These are phyloP conservation scores for Verticillium nonalfalfae DNA, from an alignment of 2,329 filamentous ascomycete species.

Conservation along the genomic window DNA sequence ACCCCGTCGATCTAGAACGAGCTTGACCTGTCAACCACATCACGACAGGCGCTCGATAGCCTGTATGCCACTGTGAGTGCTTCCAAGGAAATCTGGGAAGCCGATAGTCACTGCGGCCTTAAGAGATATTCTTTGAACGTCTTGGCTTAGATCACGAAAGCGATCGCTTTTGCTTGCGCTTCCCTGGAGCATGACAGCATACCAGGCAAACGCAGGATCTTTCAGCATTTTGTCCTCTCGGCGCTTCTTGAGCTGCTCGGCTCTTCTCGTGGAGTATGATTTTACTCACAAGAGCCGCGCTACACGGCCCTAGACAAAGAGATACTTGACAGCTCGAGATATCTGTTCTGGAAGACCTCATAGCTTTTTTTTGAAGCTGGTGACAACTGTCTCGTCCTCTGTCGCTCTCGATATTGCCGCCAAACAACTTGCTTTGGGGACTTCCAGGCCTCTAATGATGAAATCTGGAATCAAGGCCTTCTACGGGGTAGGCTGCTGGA, in stretches of 20 bases:
- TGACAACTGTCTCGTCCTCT: not conserved
- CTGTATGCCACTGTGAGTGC: not conserved
- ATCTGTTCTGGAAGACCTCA: not conserved
- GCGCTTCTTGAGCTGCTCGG: not conserved
- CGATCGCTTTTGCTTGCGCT: not conserved
- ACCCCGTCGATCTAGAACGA: not conserved
- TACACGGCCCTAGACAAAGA: not conserved
- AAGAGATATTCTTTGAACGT: not conserved
- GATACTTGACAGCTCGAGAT: not conserved
- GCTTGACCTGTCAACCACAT: not conserved
- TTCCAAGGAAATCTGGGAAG: not conserved
- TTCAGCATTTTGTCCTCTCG: not conserved
- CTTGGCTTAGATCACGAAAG: not conserved
- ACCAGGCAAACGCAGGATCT: not conserved
- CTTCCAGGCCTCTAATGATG: not conserved
- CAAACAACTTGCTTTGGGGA: not conserved
- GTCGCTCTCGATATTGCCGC: not conserved
- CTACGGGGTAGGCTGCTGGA: not conserved
- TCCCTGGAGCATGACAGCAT: not conserved
- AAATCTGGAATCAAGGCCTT: not conserved
- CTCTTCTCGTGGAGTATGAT: not conserved
- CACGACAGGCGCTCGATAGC: not conserved
- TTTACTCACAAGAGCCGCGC: not conserved
- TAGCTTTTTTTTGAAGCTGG: not conserved
- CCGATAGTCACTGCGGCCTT: not conserved